Evolutionary conservation across 257 asterid species (phyloP), one percentile per base, ranked within the genome.

Genomic region (Cinchona pubescens): DNA sequence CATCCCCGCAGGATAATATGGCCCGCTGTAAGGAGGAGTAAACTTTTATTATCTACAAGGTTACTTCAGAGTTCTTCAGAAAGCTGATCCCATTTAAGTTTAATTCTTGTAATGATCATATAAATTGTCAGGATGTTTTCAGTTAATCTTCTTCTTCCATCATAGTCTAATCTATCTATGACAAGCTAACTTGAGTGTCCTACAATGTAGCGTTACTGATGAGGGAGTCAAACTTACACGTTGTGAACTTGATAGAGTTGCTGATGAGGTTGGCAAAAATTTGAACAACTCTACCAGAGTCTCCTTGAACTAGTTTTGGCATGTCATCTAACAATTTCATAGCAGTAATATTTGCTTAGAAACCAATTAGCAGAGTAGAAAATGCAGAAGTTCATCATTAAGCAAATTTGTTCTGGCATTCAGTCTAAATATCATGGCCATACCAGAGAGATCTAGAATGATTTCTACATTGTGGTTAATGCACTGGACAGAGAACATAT

Each of bases 401-500:
- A 35, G 14, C 30, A 29, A 45, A 49, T 14, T 21, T 63, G 16
- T 40, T 79, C 25, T 34, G 38, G 29, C 27, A 32, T 37, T 37
- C 46, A 25, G 23, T 37, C 27, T 7, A 49, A 34, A 25, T 68
- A 32, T 51, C 64, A 13, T 51, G 58, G 53, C 15, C 75, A 71
- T 86, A 93, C 98, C 98, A 35, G 96, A 87, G 79, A 93, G 87
- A 85, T 93, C 97, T 80, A 93, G 89, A 79, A 93, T 87, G 19
- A 88, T 91, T 85, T 93, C 97, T 29, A 91, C 95, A 65, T 90
- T 88, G 80, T 90, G 94, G 89, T 91, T 89, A 70, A 90, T 88
- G 84, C 98, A 86, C 84, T 93, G 98, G 55, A 93, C 96, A 40
- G 97, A 93, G 81, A 90, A 91, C 96, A 91, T 88, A 80, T 93